Conservation (phyloP, 1,284 basidiomycete species). For the Malassezia furfur region DNA sequence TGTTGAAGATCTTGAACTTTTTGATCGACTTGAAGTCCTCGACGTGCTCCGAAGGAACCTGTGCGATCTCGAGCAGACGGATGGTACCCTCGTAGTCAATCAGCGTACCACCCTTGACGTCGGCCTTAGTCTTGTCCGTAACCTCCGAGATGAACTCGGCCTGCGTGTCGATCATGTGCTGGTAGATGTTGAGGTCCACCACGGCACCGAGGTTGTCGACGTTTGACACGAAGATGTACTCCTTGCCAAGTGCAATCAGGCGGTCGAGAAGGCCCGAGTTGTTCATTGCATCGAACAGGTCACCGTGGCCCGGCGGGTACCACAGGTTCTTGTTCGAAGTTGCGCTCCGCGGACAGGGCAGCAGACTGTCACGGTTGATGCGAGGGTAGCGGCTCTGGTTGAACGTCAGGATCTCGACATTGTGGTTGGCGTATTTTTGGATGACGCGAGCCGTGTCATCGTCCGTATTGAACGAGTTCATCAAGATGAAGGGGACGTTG, state of each 20-base stretch:
- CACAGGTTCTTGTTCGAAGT: conserved; percentile 89
- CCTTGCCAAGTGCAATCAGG: conserved; percentile 87
- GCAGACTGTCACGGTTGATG: conserved; percentile 85
- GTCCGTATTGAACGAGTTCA: conserved; percentile 98
- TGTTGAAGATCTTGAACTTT: conserved; percentile 53
- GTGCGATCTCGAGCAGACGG: conserved; percentile 92
- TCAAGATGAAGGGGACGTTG: conserved; percentile 93
- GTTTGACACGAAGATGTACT: conserved; percentile 97
- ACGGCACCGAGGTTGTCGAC: conserved; percentile 98
- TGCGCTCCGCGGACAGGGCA: conserved; percentile 76
- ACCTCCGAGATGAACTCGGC: conserved; percentile 55
- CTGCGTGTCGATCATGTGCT: conserved; percentile 53
- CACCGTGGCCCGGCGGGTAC: conserved; percentile 94
- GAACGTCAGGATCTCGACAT: conserved; percentile 56
- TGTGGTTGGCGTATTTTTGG: conserved; percentile 89
- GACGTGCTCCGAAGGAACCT: conserved; percentile 92
- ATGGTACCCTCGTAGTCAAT: conserved; percentile 93
- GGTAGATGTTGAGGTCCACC: conserved; percentile 59
- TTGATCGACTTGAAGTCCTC: conserved; percentile 91
- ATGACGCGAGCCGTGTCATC: conserved; percentile 60
- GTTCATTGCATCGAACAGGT: conserved; percentile 81
- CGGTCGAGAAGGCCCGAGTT: conserved; percentile 96
- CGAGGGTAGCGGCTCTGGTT: conserved; percentile 98
- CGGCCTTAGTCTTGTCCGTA: conserved; percentile 99
- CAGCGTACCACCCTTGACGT: conserved; percentile 94